Base-by-base conservation (phyloP, 805 yeast genomes). In the Ogataea angusta region DNA sequence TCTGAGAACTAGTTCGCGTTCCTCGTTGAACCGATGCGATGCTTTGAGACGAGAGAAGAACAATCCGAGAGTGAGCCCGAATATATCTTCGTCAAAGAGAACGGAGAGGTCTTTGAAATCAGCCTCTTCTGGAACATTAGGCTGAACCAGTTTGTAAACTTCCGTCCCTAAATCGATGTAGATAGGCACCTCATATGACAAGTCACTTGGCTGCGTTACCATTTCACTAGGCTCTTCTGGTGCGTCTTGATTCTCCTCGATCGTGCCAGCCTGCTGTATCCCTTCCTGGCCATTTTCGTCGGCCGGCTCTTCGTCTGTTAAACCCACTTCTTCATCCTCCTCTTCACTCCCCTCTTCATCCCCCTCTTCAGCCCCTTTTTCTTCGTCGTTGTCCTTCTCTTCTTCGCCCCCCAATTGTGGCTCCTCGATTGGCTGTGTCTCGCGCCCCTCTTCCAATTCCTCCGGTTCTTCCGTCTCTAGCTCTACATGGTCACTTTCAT, bases 401-500 rank as follows among this genome's bases (percentile, higher is more conserved):
- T 19, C 9, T 2, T 19, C 6, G 4, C 5, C 21, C 21, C 10
- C 21, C 21, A 19, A 19, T 2, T 19, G 9, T 19, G 21, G 21
- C 21, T 19, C 21, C 21, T 7, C 21, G 7, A 19, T 19, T 19
- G 10, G 21, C 21, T 19, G 21, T 7, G 9, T 19, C 21, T 19
- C 21, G 21, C 16, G 35, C 30, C 43, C 46, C 24, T 31, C 25
- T 10, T 31, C 26, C n/a, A 1, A 8, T 10, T n/a, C 7, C 25
- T 31, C 15, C n/a, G 15, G 6, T 13, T 26, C 29, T n/a, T 26
- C 29, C n/a, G 15, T 4, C 22, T 53, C 57, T 32, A 49, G 39
- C 17, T 45, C 50, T 10, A 47, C 54, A 22, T 50, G 56, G 24
- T 58, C 62, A 40, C 63, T 54, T 48, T 66, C 57, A 43, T 57